Evolutionary conservation across 768 basidiomycete species (phyloP).

Genomic region (Dioszegia hungarica): DNA sequence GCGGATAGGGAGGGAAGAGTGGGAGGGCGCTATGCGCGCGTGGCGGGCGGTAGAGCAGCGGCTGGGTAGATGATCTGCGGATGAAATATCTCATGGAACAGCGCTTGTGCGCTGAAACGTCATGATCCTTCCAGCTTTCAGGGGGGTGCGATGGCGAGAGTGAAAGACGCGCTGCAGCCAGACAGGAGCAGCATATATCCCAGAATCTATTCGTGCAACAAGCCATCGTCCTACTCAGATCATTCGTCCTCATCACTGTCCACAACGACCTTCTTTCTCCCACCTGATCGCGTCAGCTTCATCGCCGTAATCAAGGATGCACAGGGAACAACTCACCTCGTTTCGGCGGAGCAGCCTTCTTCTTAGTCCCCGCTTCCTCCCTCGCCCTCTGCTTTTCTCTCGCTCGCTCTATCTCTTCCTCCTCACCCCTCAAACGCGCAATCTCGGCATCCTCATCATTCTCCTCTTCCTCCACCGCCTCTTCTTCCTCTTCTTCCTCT

Average conservation of each 20-base stretch:
- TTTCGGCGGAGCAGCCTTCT: constrained; percentile 4
- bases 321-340: constrained; percentile 8
- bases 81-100: no score
- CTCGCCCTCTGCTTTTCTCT: background rate
- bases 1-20: constrained; percentile 25
- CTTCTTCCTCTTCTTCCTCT: constrained; percentile 2
- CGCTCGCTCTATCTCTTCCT: background rate
- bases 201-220: background rate
- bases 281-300: background rate
- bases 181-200: background rate
- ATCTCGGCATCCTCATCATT: constrained; percentile 10
- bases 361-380: constrained; percentile 1
- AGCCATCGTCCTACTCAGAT: background rate
- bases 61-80: constrained; percentile 12
- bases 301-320: no score
- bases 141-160: no score
- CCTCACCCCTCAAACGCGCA: background rate
- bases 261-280: constrained; percentile 8
- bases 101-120: no score
- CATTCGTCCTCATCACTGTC: constrained; percentile 12
- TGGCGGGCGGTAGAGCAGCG: constrained; percentile 25
- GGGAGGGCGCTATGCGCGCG: constrained; percentile 36
- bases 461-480: constrained; percentile 3
- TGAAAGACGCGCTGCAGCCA: no score
- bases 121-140: no score